Percentiles rank a stretch among this genome's conserved stretches.
Conservation (phyloP, 2,329 filamentous ascomycete species). For the Paraphaeosphaeria minitans region DNA sequence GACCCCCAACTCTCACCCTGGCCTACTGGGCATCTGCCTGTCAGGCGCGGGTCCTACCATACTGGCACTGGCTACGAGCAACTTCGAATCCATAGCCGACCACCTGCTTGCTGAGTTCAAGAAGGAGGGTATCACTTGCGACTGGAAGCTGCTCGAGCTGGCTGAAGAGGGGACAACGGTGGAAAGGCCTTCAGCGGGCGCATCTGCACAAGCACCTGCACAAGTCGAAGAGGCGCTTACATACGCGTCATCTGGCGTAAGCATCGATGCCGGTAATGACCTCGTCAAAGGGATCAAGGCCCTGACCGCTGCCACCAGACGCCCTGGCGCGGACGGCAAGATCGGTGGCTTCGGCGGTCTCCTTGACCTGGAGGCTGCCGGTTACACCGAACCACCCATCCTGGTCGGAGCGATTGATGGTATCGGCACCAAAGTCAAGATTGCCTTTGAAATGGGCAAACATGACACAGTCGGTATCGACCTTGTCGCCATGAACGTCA, state of each 20-base stretch:
- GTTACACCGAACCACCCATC: conserved; percentile 75
- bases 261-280: conserved; percentile 90
- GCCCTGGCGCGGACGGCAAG: conserved; percentile 86
- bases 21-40: conserved; percentile 90
- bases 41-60: conserved; percentile 96
- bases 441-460: conserved; percentile 86
- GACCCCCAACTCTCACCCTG: conserved; percentile 83
- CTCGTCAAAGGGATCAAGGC: conserved; percentile 92
- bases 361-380: conserved; percentile 76
- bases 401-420: conserved; percentile 95
- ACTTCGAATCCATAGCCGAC: conserved; percentile 85
- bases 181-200: conserved; percentile 21
- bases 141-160: conserved; percentile 87
- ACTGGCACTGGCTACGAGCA: conserved; percentile 84
- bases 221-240: conserved; percentile 62
- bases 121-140: conserved; percentile 73
- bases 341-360: conserved; percentile 96
- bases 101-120: conserved; percentile 78
- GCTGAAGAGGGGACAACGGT: conserved; percentile 70
- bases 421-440: conserved; percentile 95
- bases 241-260: conserved; percentile 91
- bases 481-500: conserved; percentile 98
- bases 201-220: conserved; percentile 15
- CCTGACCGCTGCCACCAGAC: conserved; percentile 81
- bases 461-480: conserved; percentile 96